phyloP scores from a whole-genome alignment of 2,329 filamentous ascomycete species.

The Microdochium trichocladiopsis region DNA sequence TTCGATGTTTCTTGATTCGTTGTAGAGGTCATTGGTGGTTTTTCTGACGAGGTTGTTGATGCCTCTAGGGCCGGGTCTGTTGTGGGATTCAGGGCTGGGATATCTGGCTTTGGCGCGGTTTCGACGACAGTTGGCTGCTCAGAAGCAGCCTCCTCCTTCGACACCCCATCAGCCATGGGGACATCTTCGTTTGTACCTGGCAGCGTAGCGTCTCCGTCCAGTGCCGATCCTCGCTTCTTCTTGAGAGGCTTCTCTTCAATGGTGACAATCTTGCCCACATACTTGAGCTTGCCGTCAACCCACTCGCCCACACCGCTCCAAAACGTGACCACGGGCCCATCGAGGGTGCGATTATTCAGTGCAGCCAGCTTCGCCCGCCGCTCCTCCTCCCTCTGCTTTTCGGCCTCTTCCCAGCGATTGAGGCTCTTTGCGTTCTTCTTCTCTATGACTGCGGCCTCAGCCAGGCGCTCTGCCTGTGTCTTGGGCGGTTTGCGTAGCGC shows the following conservation, averaged over 20 bases:
- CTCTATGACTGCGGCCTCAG: constrained; percentile 77
- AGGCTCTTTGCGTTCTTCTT: constrained; percentile 82
- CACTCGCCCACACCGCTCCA: constrained; percentile 90
- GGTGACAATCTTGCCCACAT: constrained; percentile 58
- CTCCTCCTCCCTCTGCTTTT: constrained; percentile 81
- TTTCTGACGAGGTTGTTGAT: too few relatives aligned
- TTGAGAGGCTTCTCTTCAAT: constrained; percentile 51
- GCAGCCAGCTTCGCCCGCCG: constrained; percentile 78
- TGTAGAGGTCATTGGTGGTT: too few relatives aligned
- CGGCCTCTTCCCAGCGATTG: constrained; percentile 89
- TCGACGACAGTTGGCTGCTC: too few relatives aligned
- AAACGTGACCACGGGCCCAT: constrained; percentile 83
- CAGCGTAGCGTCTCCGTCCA: not conserved
- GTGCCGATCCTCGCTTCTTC: constrained; percentile 40
- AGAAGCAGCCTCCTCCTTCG: too few relatives aligned
- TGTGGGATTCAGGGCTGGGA: too few relatives aligned
- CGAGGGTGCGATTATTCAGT: constrained; percentile 76
- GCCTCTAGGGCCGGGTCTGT: too few relatives aligned
- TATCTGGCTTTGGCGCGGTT: too few relatives aligned
- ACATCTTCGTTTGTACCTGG: not conserved
- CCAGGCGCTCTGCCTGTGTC: constrained; percentile 80
- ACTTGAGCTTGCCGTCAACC: constrained; percentile 66
- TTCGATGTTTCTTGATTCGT: too few relatives aligned
- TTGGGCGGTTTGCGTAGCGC: constrained; percentile 72
- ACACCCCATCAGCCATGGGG: not conserved